Conservation (phyloP, 1,284 basidiomycete genomes). For the Heterobasidion parviporum region DNA sequence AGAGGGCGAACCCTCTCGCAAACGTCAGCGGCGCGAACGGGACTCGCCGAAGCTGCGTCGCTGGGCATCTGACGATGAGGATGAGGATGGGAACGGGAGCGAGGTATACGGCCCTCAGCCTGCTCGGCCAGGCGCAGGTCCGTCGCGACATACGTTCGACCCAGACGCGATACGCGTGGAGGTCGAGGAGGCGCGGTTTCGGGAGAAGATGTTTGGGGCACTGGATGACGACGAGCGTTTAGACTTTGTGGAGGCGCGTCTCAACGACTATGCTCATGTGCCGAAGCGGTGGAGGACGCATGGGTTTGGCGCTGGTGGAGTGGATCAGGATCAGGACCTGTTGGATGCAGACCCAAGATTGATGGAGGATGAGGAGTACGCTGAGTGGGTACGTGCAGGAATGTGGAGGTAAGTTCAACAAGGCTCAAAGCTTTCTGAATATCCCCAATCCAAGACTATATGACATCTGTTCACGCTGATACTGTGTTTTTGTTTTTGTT, state of each 20-base stretch:
- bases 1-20: conserved; percentile 14
- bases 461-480: too few species aligned
- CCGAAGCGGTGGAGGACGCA: conserved; percentile 40
- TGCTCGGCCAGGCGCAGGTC: conserved; percentile 7
- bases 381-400: conserved; percentile 69
- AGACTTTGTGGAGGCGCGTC: conserved; percentile 48
- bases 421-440: too few species aligned
- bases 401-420: conserved; percentile 61
- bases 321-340: neutral
- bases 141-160: conserved; percentile 8
- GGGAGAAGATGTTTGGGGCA: conserved; percentile 62
- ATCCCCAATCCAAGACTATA: too few species aligned
- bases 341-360: conserved; percentile 45
- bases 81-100: conserved; percentile 13
- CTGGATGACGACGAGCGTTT: conserved; percentile 62
- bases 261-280: conserved; percentile 62
- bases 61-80: neutral
- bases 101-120: conserved; percentile 19
- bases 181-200: conserved; percentile 55
- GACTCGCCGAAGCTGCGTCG: conserved; percentile 11
- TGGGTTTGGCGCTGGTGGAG: conserved; percentile 26
- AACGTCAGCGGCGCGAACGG: conserved; percentile 7
- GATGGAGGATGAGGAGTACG: conserved; percentile 82
- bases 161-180: conserved; percentile 32
- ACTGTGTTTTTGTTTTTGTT: too few species aligned